phyloP scores from a whole-genome alignment of 176 grass and related monocot species.

The Hordeum marinum region DNA sequence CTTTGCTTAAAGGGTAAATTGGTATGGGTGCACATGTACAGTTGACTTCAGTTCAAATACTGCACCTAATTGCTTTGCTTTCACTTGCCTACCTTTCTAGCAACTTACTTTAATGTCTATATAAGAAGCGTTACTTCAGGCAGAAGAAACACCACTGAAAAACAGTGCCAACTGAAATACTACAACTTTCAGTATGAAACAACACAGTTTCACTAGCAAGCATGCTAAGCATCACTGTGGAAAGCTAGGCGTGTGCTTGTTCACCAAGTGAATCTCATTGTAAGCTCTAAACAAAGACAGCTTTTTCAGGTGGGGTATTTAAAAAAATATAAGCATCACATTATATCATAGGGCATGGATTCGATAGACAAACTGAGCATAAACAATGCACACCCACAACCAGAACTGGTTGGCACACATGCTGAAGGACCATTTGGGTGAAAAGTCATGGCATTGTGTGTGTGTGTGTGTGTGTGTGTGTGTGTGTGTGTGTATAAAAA shows the following conservation, averaged over 20 bases:
- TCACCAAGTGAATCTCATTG: slow-evolving; percentile 27
- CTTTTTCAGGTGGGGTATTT: slow-evolving; percentile 22
- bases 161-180: neutral
- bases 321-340: neutral
- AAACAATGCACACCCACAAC: slow-evolving; percentile 21
- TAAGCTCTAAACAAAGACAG: slow-evolving; percentile 13
- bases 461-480: no score
- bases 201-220: slow-evolving; percentile 1
- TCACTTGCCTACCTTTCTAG: slow-evolving; percentile 28
- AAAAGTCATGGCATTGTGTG: neutral
- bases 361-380: slow-evolving; percentile 32
- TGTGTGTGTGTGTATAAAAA: neutral
- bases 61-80: slow-evolving; percentile 40
- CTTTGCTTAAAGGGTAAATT: slow-evolving; percentile 19
- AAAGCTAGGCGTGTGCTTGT: slow-evolving; percentile 17
- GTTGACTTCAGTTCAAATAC: slow-evolving; percentile 39
- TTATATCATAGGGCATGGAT: slow-evolving; percentile 22
- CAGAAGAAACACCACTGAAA: slow-evolving; percentile 25
- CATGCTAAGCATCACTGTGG: neutral
- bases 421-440: slow-evolving; percentile 14
- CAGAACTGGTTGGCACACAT: slow-evolving; percentile 25
- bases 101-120: slow-evolving; percentile 18
- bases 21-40: neutral
- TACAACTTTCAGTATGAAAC: slow-evolving; percentile 11
- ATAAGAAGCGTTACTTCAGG: slow-evolving; percentile 35